Evolutionary conservation across 345 rosid species (phyloP), one percentile per base, ranked within the genome.

Genomic region (Aurinia saxatilis): DNA sequence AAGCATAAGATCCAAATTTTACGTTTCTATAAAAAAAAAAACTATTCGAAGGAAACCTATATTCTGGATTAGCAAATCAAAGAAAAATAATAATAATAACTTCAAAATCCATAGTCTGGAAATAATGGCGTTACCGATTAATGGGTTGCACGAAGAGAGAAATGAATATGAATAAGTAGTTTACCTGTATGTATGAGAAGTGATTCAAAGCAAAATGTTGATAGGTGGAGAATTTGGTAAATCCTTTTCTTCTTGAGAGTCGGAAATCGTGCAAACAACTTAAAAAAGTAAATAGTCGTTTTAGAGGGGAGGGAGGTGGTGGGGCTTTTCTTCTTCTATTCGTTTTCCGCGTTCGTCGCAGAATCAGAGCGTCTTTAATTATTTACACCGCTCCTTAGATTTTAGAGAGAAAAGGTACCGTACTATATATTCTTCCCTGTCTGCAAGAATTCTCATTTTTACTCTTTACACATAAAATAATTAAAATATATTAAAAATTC

Each of bases 231-330:
- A n/a, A n/a, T n/a, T n/a, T n/a, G n/a, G n/a, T 51, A 68, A 57
- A 46, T 5, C 60, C 53, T 59, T 67, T 41, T 67, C 53, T 59
- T 51, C 33, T 52, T n/a, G n/a, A n/a, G 66, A 57, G 57, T 61
- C 60, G 54, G 60, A 36, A 68, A 70, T 62, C 74, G 74, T 70
- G 74, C 68, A 54, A 70, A 12, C 51, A 56, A 70, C 68, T 61
- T 4, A 57, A 60, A 16, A 12, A 3, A 5, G n/a, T n/a, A n/a
- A n/a, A n/a, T n/a, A n/a, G n/a, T n/a, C n/a, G n/a, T n/a, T n/a
- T n/a, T n/a, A n/a, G n/a, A n/a, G n/a, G n/a, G n/a, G n/a, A n/a
- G n/a, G n/a, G n/a, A n/a, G n/a, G n/a, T 21, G 54, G 73, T 68
- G 67, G 54, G 45, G 60, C 34, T 40, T 25, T 23, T 35, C 46